Conservation (phyloP, 495 filamentous ascomycete genomes). For the Mytilinidion resinicola region DNA sequence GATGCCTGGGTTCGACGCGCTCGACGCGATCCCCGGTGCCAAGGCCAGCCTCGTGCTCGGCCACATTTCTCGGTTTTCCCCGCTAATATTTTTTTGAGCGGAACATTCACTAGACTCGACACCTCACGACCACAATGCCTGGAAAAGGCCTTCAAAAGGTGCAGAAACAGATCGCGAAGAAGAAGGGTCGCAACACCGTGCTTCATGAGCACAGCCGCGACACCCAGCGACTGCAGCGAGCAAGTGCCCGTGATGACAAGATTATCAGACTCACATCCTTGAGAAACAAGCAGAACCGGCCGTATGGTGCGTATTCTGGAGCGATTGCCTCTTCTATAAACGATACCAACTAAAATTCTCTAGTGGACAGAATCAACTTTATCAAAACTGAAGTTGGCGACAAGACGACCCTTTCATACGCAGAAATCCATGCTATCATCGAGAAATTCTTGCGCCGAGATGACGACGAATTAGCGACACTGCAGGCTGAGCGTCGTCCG, state of each 20-base stretch:
- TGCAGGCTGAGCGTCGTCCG: slow-evolving; percentile 69
- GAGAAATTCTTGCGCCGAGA: slow-evolving; percentile 65
- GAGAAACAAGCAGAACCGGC: slow-evolving; percentile 60
- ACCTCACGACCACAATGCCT: slow-evolving; percentile 51
- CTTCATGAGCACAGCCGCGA: slow-evolving; percentile 82
- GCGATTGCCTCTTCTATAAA: neutral
- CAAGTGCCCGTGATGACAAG: slow-evolving; percentile 68
- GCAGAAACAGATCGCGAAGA: slow-evolving; percentile 76
- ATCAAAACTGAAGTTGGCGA: slow-evolving; percentile 61
- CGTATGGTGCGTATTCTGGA: slow-evolving; percentile 49
- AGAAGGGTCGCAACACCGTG: slow-evolving; percentile 58
- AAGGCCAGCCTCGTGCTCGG: neutral
- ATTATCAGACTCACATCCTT: slow-evolving; percentile 57
- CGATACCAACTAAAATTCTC: neutral
- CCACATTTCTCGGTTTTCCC: slow-evolving; percentile 1
- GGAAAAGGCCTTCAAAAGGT: slow-evolving; percentile 64
- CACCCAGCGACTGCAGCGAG: slow-evolving; percentile 65
- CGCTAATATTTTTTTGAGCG: slow-evolving; percentile 27
- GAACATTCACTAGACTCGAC: slow-evolving; percentile 5
- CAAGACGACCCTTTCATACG: slow-evolving; percentile 47
- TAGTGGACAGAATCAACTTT: slow-evolving; percentile 66
- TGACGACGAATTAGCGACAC: slow-evolving; percentile 63
- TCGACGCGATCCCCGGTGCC: neutral
- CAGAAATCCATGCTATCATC: slow-evolving; percentile 57
- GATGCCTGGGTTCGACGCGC: neutral